Percentiles rank a stretch among this genome's conserved stretches.
These are phyloP conservation scores for Rhipidocladum racemiflorum DNA, from an alignment of 176 grass and related monocot species.

Conservation along the genomic window DNA sequence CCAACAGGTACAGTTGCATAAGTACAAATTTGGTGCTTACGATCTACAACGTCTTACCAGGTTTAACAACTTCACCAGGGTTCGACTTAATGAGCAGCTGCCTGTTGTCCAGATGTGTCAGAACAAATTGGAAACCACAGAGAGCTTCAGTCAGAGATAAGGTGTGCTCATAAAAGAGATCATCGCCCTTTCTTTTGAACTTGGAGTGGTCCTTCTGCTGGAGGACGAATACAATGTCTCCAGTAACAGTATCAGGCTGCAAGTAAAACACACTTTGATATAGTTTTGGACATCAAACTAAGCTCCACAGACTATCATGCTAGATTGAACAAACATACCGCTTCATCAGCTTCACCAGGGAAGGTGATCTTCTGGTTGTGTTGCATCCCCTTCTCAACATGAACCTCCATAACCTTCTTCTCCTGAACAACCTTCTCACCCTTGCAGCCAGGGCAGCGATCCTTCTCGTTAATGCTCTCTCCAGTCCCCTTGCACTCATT, in stretches of 20 bases:
- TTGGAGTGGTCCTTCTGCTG: slow-evolving; percentile 95
- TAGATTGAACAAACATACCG: slow-evolving; percentile 48
- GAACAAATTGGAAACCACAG: slow-evolving; percentile 87
- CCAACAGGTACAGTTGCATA: not conserved
- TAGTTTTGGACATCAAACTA: slow-evolving; percentile 11
- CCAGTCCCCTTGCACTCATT: slow-evolving; percentile 95
- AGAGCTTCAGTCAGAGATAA: slow-evolving; percentile 85
- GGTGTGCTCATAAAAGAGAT: slow-evolving; percentile 91
- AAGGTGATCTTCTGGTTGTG: slow-evolving; percentile 93
- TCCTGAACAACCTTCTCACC: slow-evolving; percentile 92
- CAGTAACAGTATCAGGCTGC: slow-evolving; percentile 91
- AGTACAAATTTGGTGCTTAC: not conserved
- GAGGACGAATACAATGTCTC: slow-evolving; percentile 89
- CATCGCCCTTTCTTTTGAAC: slow-evolving; percentile 91
- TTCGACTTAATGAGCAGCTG: slow-evolving; percentile 84
- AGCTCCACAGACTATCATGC: not conserved
- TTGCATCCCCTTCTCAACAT: slow-evolving; percentile 96
- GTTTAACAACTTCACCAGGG: slow-evolving; percentile 86
- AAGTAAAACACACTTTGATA: slow-evolving; percentile 16
- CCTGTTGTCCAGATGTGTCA: slow-evolving; percentile 94
- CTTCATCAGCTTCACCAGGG: slow-evolving; percentile 96
- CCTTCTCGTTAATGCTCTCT: slow-evolving; percentile 89
- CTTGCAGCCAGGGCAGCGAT: slow-evolving; percentile 85
- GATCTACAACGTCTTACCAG: slow-evolving; percentile 51
- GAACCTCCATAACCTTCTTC: slow-evolving; percentile 95